phyloP scores from a whole-genome alignment of 139 green algal species.

The Volvox reticuliferus region DNA sequence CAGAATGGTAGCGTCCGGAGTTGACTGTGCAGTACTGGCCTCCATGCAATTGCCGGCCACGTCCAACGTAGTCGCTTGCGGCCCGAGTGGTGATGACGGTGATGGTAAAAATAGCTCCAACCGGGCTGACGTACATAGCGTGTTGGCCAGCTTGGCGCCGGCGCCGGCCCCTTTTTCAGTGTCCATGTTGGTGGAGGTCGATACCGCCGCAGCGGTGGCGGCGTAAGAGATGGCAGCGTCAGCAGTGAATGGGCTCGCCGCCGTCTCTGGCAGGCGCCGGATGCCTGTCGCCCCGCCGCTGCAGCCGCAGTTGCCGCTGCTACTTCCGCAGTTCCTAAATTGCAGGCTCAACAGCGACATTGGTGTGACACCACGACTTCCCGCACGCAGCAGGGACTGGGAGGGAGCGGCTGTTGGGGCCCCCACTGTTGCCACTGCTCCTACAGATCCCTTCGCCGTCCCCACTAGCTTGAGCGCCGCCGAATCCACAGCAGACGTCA shows the following conservation, averaged over 20 bases:
- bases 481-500: not conserved
- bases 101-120: not conserved
- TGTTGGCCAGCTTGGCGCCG: not conserved
- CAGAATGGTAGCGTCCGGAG: not conserved
- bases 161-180: not conserved
- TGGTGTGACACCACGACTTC: not conserved
- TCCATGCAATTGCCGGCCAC: not conserved
- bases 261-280: not conserved
- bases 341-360: constrained; percentile 31
- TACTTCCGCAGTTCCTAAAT: not conserved
- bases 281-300: not conserved
- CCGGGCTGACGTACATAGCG: not conserved
- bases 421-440: too few relatives aligned
- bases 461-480: too few relatives aligned
- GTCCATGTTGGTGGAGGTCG: not conserved
- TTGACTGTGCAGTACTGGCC: not conserved
- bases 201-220: not conserved
- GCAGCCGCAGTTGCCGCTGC: not conserved
- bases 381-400: not conserved
- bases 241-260: not conserved
- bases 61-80: not conserved
- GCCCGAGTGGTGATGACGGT: not conserved
- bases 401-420: too few relatives aligned
- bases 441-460: too few relatives aligned
- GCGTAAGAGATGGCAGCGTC: not conserved